A percentile compares a stretch with the other conserved stretches of the same genome.
These are phyloP conservation scores for Calocybe gangraenosa DNA, from an alignment of 768 basidiomycete genomes.

Conservation along the genomic window DNA sequence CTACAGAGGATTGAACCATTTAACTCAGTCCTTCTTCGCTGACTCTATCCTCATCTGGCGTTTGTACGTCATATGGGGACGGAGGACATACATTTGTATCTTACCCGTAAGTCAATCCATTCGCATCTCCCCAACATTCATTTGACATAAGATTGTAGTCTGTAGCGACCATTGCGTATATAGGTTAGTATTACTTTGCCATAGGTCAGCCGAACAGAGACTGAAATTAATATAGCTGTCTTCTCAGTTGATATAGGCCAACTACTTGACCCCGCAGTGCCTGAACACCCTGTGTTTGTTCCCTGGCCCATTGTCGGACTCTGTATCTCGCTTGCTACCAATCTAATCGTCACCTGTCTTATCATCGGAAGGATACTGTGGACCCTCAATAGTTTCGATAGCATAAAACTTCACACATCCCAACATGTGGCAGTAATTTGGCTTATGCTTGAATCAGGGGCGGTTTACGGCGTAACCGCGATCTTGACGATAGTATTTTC, in stretches of 20 bases:
- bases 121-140: neutral
- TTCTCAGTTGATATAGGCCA: no score
- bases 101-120: neutral
- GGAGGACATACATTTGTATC: conserved; percentile 6
- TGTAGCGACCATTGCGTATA: conserved; percentile 2
- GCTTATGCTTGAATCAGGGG: conserved; percentile 17
- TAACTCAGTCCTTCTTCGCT: conserved; percentile 16
- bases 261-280: no score
- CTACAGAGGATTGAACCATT: no score
- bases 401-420: neutral
- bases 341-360: conserved; percentile 1
- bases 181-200: neutral
- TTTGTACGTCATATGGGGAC: conserved; percentile 17
- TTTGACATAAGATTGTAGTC: neutral
- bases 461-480: conserved; percentile 12
- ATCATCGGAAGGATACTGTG: conserved; percentile 5
- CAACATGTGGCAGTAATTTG: conserved; percentile 11
- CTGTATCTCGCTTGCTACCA: neutral
- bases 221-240: no score
- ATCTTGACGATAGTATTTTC: conserved; percentile 13
- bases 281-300: neutral
- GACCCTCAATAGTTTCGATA: neutral
- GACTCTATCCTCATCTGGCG: conserved; percentile 19
- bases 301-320: neutral
- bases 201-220: neutral